Conservation (phyloP, 225 moss, liverwort and hornwort species). For the Asterella californica region DNA sequence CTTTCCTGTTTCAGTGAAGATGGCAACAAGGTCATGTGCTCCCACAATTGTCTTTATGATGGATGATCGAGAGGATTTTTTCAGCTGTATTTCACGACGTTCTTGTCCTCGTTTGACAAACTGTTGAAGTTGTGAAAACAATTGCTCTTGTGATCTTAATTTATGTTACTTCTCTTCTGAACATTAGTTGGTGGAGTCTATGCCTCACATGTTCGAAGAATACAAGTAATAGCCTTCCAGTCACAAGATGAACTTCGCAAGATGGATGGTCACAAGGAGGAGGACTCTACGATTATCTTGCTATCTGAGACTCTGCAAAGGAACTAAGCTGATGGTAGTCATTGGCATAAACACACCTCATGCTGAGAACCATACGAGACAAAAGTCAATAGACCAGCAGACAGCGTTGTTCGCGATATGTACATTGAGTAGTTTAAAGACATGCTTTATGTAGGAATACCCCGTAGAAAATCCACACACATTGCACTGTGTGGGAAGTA, state of each 20-base stretch:
- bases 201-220: slow-evolving; percentile 63
- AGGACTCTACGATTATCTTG: slow-evolving; percentile 23
- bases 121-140: background rate
- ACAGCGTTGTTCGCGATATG: too few species aligned
- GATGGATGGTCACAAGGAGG: slow-evolving; percentile 33
- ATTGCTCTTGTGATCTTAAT: background rate
- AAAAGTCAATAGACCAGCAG: too few species aligned
- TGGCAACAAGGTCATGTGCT: slow-evolving; percentile 57
- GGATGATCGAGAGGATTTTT: background rate
- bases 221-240: slow-evolving; percentile 97
- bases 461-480: too few species aligned
- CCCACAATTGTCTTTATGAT: slow-evolving; percentile 15
- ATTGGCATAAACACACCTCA: too few species aligned
- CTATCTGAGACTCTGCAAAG: too few species aligned
- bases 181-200: background rate
- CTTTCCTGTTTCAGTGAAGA: slow-evolving; percentile 98
- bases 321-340: too few species aligned
- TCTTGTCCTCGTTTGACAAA: background rate
- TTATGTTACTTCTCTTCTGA: background rate
- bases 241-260: slow-evolving; percentile 68
- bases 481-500: too few species aligned
- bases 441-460: too few species aligned
- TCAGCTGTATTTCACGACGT: background rate
- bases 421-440: too few species aligned
- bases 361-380: too few species aligned